A percentile compares a stretch with the other conserved stretches of the same genome.
These are phyloP conservation scores for Endoconidiophora polonica DNA, from an alignment of 2,329 filamentous ascomycete genomes.

Conservation along the genomic window DNA sequence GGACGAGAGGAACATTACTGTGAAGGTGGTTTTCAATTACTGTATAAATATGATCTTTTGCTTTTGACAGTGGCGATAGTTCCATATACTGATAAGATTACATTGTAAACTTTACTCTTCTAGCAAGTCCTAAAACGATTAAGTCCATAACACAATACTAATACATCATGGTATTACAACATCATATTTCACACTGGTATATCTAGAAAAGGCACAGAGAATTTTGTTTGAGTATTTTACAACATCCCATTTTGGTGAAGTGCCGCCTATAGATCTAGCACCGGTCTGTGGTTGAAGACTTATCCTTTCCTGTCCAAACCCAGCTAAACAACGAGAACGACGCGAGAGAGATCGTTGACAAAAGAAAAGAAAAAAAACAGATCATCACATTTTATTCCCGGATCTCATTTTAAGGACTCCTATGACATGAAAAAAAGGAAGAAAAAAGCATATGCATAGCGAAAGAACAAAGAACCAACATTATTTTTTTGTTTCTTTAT, in stretches of 20 bases:
- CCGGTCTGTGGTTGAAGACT: background rate
- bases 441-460: constrained; percentile 12
- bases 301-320: constrained; percentile 13
- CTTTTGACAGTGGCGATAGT: no score
- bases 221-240: no score
- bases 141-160: no score
- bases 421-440: constrained; percentile 18
- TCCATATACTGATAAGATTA: no score
- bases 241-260: no score
- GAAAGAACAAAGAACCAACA: constrained; percentile 9
- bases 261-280: no score
- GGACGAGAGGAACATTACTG: no score
- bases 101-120: no score
- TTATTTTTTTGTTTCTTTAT: constrained; percentile 6
- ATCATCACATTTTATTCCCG: constrained; percentile 22
- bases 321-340: constrained; percentile 17
- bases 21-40: no score
- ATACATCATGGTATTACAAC: no score
- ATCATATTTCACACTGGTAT: background rate
- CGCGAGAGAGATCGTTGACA: constrained; percentile 13
- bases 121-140: no score
- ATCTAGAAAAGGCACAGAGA: background rate
- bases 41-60: no score
- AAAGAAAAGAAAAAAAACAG: constrained; percentile 19
- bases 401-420: constrained; percentile 19